Conservation (phyloP, 73 alveolate genomes). For the Paramecium sonneborni region DNA sequence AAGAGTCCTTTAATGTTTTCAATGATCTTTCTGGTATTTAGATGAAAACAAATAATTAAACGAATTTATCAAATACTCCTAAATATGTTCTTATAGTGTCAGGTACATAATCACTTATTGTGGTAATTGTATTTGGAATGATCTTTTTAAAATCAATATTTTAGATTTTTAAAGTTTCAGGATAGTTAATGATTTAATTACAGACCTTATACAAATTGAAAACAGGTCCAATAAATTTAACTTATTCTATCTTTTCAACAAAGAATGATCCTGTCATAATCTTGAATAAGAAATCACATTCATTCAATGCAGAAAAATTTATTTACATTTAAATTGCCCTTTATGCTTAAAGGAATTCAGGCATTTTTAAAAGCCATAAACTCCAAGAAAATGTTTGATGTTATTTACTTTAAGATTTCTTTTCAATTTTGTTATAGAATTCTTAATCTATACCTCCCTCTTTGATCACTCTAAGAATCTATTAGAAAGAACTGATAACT, state of each 20-base stretch:
- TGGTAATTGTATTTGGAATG: background rate
- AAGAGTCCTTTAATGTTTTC: background rate
- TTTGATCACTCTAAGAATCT: background rate
- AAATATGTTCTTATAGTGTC: background rate
- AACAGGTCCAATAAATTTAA: constrained; percentile 19
- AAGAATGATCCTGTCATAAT: background rate
- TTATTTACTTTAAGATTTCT: background rate
- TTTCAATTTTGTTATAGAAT: background rate
- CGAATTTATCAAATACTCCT: background rate
- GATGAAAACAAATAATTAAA: constrained; percentile 35
- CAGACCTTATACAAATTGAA: background rate
- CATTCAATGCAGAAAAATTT: background rate
- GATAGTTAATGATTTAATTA: background rate
- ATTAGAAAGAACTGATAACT: background rate
- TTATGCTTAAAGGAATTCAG: background rate
- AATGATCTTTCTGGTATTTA: constrained; percentile 20
- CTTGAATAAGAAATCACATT: background rate
- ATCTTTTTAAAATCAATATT: background rate
- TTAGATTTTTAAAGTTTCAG: background rate
- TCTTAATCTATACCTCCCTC: background rate
- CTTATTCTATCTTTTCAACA: background rate
- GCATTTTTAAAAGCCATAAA: background rate
- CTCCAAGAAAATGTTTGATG: background rate
- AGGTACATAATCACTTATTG: constrained; percentile 17
- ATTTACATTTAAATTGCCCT: background rate